Evolutionary conservation across 768 basidiomycete genomes (phyloP).

Genomic region (Mycena amicta): DNA sequence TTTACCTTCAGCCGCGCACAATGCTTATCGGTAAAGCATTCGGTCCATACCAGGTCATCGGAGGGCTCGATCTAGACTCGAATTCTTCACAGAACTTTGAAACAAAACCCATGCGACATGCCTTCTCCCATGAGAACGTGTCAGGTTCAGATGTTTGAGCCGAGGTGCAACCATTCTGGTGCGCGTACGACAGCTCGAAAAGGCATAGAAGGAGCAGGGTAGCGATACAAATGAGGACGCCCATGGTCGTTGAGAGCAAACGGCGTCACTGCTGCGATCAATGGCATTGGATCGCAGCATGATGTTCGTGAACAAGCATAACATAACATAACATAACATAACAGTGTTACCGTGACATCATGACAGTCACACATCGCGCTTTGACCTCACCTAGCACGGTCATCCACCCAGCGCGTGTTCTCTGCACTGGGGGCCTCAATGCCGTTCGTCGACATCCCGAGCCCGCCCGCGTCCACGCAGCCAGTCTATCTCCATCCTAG

Average conservation of each 20-base stretch:
- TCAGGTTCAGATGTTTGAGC: background rate
- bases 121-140: background rate
- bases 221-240: background rate
- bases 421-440: no score
- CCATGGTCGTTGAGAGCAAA: background rate
- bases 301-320: background rate
- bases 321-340: no score
- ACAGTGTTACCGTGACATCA: no score
- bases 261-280: background rate
- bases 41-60: background rate
- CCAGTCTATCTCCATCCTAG: conserved; percentile 2
- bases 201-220: background rate
- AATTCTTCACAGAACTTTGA: no score
- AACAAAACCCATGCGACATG: no score
- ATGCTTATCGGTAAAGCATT: background rate
- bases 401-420: no score
- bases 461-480: conserved; percentile 11
- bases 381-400: no score
- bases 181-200: background rate
- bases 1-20: background rate
- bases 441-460: conserved; percentile 6
- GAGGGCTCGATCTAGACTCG: background rate
- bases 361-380: no score
- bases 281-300: background rate
- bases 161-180: no score